Conservation (phyloP, 2,329 filamentous ascomycete genomes). For the Hymenoscyphus scutula region DNA sequence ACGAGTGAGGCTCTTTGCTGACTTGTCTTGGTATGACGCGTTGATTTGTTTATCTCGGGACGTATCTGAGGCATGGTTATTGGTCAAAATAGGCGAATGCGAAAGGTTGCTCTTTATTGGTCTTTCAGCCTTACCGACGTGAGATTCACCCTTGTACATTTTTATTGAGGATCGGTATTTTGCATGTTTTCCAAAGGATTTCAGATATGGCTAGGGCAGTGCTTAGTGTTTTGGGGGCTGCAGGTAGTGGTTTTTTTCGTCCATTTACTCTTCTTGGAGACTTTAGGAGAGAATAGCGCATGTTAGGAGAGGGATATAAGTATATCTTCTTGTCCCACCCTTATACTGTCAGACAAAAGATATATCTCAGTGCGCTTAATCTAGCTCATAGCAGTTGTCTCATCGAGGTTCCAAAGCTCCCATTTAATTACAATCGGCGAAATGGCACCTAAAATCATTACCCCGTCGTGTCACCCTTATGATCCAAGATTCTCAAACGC, state of each 20-base stretch:
- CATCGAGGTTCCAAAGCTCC: not conserved
- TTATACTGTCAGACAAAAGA: too few relatives aligned
- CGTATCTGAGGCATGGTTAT: not conserved
- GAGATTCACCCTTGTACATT: not conserved
- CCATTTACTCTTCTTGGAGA: too few relatives aligned
- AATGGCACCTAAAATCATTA: not conserved
- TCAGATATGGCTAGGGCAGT: not conserved
- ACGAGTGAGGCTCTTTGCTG: too few relatives aligned
- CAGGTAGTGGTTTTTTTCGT: too few relatives aligned
- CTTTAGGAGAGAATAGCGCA: not conserved
- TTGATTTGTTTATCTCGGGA: not conserved
- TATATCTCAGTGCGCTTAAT: not conserved
- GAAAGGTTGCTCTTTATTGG: not conserved
- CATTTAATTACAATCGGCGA: not conserved
- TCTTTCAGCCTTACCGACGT: not conserved
- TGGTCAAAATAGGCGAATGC: not conserved
- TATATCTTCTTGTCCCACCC: not conserved
- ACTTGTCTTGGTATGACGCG: not conserved
- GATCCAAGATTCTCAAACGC: not conserved
- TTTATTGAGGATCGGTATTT: not conserved
- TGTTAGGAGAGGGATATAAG: not conserved
- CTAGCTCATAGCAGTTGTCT: not conserved
- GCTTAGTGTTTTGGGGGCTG: not conserved
- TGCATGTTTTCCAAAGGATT: too few relatives aligned
- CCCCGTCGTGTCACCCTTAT: conserved; percentile 10